phyloP scores from a whole-genome alignment of 75 land plant species.

The Sequoia sempervirens region DNA sequence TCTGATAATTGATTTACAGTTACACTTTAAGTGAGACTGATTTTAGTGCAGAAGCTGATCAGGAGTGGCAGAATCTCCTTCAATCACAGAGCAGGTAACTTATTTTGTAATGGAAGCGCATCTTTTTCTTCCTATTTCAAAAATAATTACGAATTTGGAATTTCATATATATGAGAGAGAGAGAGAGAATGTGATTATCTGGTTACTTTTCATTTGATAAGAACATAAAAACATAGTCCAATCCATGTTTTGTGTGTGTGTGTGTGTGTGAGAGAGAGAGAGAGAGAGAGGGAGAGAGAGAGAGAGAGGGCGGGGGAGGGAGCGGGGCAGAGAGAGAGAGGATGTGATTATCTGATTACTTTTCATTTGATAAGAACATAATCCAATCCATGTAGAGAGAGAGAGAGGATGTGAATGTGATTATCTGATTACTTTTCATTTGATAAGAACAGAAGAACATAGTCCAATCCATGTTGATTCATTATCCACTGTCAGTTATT shows the following conservation, averaged over 20 bases:
- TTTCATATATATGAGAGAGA: neutral
- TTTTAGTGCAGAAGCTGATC: constrained; percentile 16
- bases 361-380: no score
- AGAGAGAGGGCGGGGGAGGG: no score
- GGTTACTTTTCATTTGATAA: no score
- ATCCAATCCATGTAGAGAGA: no score
- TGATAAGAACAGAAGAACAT: neutral
- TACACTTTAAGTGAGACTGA: constrained; percentile 25
- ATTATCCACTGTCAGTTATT: neutral
- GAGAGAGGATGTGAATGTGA: no score
- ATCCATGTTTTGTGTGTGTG: no score
- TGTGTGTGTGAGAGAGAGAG: no score
- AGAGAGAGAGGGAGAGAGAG: no score
- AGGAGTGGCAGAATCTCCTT: constrained; percentile 21
- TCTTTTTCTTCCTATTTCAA: neutral
- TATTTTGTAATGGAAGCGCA: neutral
- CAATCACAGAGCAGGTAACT: constrained; percentile 25
- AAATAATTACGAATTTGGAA: neutral
- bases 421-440: neutral
- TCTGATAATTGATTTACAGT: constrained; percentile 21
- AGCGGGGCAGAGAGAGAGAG: no score
- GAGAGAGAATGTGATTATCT: no score
- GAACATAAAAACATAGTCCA: no score
- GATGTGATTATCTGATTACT: no score
- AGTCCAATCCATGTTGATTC: neutral